Evolutionary conservation across 805 yeast species (phyloP), one percentile per base, ranked within the genome.

Genomic region (Lachancea meyersii): DNA sequence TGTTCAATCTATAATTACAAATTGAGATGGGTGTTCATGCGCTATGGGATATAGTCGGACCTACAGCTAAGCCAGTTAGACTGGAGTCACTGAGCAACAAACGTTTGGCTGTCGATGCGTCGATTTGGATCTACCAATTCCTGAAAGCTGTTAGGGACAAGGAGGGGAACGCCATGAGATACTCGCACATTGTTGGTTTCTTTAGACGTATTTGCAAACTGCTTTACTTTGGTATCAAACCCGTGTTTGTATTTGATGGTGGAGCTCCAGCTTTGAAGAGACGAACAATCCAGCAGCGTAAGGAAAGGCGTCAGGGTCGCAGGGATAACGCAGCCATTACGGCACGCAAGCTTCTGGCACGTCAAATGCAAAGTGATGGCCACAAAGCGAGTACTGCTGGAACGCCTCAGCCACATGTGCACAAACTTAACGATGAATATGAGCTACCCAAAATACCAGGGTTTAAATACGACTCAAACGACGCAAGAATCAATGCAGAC

Each of bases 101-200:
- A 58, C 70, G 75, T 41, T 68, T 93, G 53, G 98, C 98, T 0
- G 91, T 93, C 6, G 99, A 93, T 70, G 99, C 98, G 1, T 91
- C 97, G 2, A 93, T 93, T 49, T 93, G 99, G 99, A 84, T 93
- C 42, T 93, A 93, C 59, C 99, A 93, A 61, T 93, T 93, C 57
- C 69, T 93, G 49, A 93, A 91, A 60, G 97, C 97, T 1, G 94
- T 93, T 18, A 73, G 97, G 51, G 95, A 88, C 59, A 66, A 76
- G 31, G 82, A 83, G 23, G 98, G 97, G 6, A 77, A 82, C 46
- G 76, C 86, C 0, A 61, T 89, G 46, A 72, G 75, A 23, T 84
- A 80, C 47, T 82, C 96, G 0, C 98, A 93, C 60, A 77, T 93
- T 16, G 85, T 88, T n/a, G 99, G 99, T 7, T 93, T 93, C 55